A percentile compares a stretch with the other conserved stretches of the same genome.
These are phyloP conservation scores for Heimioporus sp. DNA, from an alignment of 768 basidiomycete genomes.

Conservation along the genomic window DNA sequence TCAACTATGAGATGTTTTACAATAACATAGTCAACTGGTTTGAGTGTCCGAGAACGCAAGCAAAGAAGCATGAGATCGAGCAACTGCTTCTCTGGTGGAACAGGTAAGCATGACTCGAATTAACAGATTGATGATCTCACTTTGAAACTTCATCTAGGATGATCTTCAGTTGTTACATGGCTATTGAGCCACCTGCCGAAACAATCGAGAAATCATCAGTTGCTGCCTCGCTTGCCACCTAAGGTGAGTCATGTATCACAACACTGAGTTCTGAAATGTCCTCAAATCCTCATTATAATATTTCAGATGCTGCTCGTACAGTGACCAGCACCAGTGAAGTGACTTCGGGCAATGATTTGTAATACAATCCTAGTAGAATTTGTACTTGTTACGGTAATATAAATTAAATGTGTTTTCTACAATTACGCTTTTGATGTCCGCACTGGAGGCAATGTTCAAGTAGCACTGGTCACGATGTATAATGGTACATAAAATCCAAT, in stretches of 20 bases:
- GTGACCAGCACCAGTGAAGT: no score
- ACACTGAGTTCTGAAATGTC: background rate
- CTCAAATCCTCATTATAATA: background rate
- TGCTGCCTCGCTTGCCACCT: background rate
- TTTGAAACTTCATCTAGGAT: background rate
- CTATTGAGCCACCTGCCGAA: background rate
- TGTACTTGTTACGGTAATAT: no score
- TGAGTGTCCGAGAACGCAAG: background rate
- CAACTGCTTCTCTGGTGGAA: constrained; percentile 14
- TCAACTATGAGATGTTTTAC: constrained; percentile 12
- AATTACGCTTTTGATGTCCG: no score
- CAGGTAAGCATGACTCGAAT: background rate
- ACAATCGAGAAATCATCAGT: background rate
- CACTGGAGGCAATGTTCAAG: no score
- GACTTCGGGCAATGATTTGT: no score
- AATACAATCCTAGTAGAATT: no score
- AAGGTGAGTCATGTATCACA: no score
- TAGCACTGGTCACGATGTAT: no score
- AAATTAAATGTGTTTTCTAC: no score
- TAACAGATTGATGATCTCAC: background rate
- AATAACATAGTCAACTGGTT: constrained; percentile 16
- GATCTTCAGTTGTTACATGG: background rate
- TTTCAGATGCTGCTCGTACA: no score
- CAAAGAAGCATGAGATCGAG: background rate
- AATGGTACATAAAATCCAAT: no score